Evolutionary conservation across 2,329 filamentous ascomycete species (phyloP).

Genomic region (Colletotrichum lini): DNA sequence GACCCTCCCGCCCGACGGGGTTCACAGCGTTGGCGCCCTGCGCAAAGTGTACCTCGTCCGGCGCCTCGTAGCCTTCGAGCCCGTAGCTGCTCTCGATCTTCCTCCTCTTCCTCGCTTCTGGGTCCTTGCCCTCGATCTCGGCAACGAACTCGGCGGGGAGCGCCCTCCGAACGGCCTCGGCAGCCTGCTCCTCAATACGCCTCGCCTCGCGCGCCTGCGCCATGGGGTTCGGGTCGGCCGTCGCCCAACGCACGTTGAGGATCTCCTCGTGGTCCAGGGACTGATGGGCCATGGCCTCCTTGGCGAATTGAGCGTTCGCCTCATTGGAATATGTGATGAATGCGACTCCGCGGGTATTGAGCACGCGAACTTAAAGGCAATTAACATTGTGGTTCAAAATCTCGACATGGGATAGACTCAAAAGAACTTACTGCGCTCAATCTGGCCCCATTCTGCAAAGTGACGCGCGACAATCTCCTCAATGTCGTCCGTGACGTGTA

Average conservation of each 20-base stretch:
- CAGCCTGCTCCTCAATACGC: constrained; percentile 94
- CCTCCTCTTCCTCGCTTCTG: constrained; percentile 87
- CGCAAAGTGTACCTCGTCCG: constrained; percentile 94
- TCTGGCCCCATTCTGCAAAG: constrained; percentile 95
- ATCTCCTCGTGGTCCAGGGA: constrained; percentile 92
- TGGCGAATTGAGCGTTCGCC: constrained; percentile 82
- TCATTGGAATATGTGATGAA: constrained; percentile 97
- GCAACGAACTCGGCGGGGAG: constrained; percentile 92
- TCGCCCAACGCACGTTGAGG: constrained; percentile 97
- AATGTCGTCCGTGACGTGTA: constrained; percentile 96
- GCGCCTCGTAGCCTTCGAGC: constrained; percentile 91
- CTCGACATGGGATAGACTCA: constrained; percentile 7
- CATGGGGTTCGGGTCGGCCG: constrained; percentile 94
- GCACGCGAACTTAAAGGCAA: constrained; percentile 72
- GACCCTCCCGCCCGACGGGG: constrained; percentile 69
- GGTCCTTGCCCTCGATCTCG: constrained; percentile 92
- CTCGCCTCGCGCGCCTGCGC: constrained; percentile 92
- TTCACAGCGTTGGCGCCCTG: constrained; percentile 79
- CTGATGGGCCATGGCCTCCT: constrained; percentile 97
- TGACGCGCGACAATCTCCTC: constrained; percentile 96
- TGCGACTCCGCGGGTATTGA: constrained; percentile 90
- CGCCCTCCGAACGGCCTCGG: constrained; percentile 90
- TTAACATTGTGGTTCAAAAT: neutral
- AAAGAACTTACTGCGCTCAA: constrained; percentile 76
- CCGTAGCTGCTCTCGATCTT: constrained; percentile 93